A percentile compares a stretch with the other conserved stretches of the same genome.
These are phyloP conservation scores for Hansenula lynferdii DNA, from an alignment of 1,139 yeast species.

Conservation along the genomic window DNA sequence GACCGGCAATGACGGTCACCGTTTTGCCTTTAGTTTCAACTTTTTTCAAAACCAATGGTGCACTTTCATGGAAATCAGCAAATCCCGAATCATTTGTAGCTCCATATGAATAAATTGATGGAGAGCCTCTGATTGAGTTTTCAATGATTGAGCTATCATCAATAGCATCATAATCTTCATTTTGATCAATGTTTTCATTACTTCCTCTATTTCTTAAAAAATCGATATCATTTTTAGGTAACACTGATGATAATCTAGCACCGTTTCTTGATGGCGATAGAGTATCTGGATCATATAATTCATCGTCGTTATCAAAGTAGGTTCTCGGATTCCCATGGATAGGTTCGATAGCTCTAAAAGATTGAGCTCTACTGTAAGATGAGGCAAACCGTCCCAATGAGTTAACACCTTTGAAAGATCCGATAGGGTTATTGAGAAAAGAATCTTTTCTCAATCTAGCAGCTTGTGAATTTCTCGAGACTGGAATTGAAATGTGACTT, in stretches of 20 bases:
- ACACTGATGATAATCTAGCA: slow-evolving; percentile 54
- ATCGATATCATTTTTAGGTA: slow-evolving; percentile 24
- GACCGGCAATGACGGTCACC: slow-evolving; percentile 72
- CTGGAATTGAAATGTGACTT: slow-evolving; percentile 20
- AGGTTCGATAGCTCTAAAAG: slow-evolving; percentile 53
- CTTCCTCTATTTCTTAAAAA: slow-evolving; percentile 22
- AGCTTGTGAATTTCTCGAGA: slow-evolving; percentile 2
- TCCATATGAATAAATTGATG: slow-evolving; percentile 20
- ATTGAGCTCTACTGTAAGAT: slow-evolving; percentile 73
- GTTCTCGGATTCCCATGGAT: slow-evolving; percentile 40
- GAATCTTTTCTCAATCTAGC: slow-evolving; percentile 9
- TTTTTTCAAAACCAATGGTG: slow-evolving; percentile 54
- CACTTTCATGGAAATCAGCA: slow-evolving; percentile 34
- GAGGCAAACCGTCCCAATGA: slow-evolving; percentile 76
- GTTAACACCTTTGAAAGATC: slow-evolving; percentile 53
- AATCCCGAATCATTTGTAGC: slow-evolving; percentile 21
- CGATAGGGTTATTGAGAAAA: slow-evolving; percentile 21
- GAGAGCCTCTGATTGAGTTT: slow-evolving; percentile 6
- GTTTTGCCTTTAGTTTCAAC: slow-evolving; percentile 74
- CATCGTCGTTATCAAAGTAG: slow-evolving; percentile 50
- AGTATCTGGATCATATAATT: slow-evolving; percentile 67
- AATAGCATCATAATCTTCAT: slow-evolving; percentile 28
- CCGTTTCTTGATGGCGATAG: slow-evolving; percentile 64
- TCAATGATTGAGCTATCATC: slow-evolving; percentile 24
- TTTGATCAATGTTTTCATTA: slow-evolving; percentile 22